Base-by-base conservation (phyloP, 371 early-diverging fungal species). In the Catenaria anguillulae region DNA sequence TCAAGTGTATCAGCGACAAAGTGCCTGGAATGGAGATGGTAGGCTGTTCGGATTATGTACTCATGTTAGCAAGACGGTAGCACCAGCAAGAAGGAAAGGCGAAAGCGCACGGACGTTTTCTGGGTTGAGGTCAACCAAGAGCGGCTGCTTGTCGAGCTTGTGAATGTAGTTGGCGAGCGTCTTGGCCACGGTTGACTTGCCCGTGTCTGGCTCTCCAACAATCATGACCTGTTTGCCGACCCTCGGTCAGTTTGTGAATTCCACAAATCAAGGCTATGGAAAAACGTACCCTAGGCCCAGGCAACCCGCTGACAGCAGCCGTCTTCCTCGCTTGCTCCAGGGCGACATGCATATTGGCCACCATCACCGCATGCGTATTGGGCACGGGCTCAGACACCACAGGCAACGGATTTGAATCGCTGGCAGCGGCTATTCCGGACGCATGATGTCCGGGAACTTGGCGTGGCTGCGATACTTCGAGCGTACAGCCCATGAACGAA, bases 91-190 rank as follows among this genome's bases (percentile, higher is more conserved):
- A 10, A 48, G 23, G 15, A 12, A 5, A 31, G 33, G n/a, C 23
- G 56, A 31, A 24, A n/a, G 6, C 4, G 13, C 10, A 33, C 31
- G n/a, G n/a, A 56, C 56, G 36, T 36, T 56, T 33, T 42, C 58
- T n/a, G 42, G 36, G 31, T 58, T 42, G 29, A 58, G 10, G 31
- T 58, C 58, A 17, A 58, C 58, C 19, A 58, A 58, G 19, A 58
- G 36, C 15, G 58, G 58, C 31, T 19, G 8, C 17, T 36, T 8
- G 13, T 26, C 36, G 15, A n/a, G 19, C 31, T 58, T 58, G 29
- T 33, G 21, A 8, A 36, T 36, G 31, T 58, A 58, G 4, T 36
- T 40, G 40, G 29, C n/a, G 29, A 58, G 34, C 15, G 42, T 58
- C 36, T 58, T 58, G 21, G 34, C 23, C 26, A 35, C 15, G 24